Conservation (phyloP, 306 rosid genomes). For the Comarum palustre region DNA sequence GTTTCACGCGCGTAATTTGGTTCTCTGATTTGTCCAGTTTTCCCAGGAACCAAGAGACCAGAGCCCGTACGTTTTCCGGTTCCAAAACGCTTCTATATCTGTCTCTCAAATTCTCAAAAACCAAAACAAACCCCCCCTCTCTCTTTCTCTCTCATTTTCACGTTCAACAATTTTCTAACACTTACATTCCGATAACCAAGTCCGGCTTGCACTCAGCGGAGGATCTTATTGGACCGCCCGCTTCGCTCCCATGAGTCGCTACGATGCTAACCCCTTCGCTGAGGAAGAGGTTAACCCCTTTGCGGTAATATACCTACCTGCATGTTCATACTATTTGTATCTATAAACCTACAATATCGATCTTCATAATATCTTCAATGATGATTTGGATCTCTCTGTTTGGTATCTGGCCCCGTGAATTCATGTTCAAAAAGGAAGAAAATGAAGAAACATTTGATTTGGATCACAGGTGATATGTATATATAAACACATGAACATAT, state of each 20-base stretch:
- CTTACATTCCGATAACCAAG: constrained; percentile 12
- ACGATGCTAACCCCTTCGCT: constrained; percentile 69
- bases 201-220: neutral
- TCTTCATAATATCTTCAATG: neutral
- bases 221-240: constrained; percentile 27
- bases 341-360: neutral
- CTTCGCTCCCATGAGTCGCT: constrained; percentile 51
- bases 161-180: neutral
- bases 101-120: constrained; percentile 5
- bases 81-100: constrained; percentile 13
- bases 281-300: constrained; percentile 76
- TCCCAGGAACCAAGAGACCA: constrained; percentile 30
- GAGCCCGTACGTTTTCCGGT: constrained; percentile 19
- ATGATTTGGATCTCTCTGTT: constrained; percentile 10
- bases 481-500: no score
- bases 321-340: neutral
- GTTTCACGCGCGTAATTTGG: constrained; percentile 26
- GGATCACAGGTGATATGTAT: neutral
- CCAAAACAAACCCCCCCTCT: constrained; percentile 9
- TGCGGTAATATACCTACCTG: constrained; percentile 37
- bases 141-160: neutral
- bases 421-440: constrained; percentile 19
- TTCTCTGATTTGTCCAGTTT: constrained; percentile 24
- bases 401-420: constrained; percentile 20
- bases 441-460: neutral